These are phyloP conservation scores for Talaromyces adpressus DNA, from an alignment of 495 filamentous ascomycete species.

Conservation along the genomic window DNA sequence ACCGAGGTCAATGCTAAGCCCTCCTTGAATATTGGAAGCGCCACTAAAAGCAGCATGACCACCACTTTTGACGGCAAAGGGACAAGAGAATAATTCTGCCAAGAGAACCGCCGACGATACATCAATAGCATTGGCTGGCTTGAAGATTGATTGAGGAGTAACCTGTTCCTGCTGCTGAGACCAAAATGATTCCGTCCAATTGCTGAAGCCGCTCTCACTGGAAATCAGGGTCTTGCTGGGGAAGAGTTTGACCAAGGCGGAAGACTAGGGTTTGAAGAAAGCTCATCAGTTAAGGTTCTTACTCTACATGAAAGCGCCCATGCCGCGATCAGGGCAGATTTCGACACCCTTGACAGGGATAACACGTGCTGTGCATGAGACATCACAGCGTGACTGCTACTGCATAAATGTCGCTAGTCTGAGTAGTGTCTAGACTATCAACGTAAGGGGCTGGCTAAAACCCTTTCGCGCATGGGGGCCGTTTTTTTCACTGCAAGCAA, in stretches of 20 bases:
- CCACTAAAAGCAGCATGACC: constrained; percentile 30
- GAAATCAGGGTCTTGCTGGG: neutral
- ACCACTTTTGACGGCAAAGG: constrained; percentile 39
- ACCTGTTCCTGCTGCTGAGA: constrained; percentile 36
- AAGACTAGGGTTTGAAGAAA: neutral
- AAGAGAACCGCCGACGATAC: constrained; percentile 18
- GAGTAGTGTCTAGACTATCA: neutral
- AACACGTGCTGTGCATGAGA: neutral
- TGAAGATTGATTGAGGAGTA: constrained; percentile 20
- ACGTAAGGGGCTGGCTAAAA: neutral
- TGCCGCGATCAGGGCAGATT: neutral
- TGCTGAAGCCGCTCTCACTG: neutral
- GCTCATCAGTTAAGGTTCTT: neutral
- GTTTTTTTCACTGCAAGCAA: neutral
- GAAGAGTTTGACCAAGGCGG: neutral
- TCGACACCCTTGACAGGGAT: neutral
- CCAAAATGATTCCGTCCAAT: constrained; percentile 30
- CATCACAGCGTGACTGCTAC: neutral
- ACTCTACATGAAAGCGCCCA: neutral
- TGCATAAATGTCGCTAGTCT: neutral
- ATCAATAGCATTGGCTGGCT: constrained; percentile 7
- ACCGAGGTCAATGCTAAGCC: constrained; percentile 43
- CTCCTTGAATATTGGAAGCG: constrained; percentile 19
- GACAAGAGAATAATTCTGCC: constrained; percentile 13
- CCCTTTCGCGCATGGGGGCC: neutral